These are phyloP conservation scores for Aspergillus pseudoviridinutans DNA, from an alignment of 2,329 filamentous ascomycete species.

Conservation along the genomic window DNA sequence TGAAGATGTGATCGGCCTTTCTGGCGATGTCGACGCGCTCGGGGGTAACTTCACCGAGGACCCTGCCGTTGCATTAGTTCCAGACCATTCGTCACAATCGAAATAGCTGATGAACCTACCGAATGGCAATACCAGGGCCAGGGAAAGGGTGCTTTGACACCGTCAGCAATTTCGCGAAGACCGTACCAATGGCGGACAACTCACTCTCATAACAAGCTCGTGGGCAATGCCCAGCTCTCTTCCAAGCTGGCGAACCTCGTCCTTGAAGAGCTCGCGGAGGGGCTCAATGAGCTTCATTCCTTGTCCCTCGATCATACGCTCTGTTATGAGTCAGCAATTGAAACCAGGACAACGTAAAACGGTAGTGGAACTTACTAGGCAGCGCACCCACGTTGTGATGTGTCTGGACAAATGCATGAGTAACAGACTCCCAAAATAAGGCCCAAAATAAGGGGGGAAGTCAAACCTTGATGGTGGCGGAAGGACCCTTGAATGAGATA, in stretches of 20 bases:
- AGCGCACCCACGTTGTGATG: conserved; percentile 49
- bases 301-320: conserved; percentile 50
- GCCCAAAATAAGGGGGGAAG: background rate
- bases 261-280: conserved; percentile 76
- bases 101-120: conserved; percentile 25
- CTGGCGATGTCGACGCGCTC: conserved; percentile 72
- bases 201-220: conserved; percentile 66
- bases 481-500: conserved; percentile 69
- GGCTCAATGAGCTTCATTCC: conserved; percentile 62
- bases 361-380: background rate
- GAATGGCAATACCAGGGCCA: conserved; percentile 70
- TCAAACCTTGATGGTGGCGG: conserved; percentile 59
- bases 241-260: conserved; percentile 70
- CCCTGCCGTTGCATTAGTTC: conserved; percentile 23
- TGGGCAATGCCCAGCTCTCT: conserved; percentile 66
- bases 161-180: conserved; percentile 21
- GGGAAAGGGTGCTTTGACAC: conserved; percentile 36
- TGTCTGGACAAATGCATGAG: conserved; percentile 35
- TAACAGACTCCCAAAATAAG: background rate
- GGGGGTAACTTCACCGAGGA: conserved; percentile 78
- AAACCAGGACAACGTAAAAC: background rate
- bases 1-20: conserved; percentile 45
- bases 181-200: conserved; percentile 56
- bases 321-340: background rate
- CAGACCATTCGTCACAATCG: background rate